These are phyloP conservation scores for Paramecium octaurelia DNA, from an alignment of 73 alveolate species.

Conservation along the genomic window DNA sequence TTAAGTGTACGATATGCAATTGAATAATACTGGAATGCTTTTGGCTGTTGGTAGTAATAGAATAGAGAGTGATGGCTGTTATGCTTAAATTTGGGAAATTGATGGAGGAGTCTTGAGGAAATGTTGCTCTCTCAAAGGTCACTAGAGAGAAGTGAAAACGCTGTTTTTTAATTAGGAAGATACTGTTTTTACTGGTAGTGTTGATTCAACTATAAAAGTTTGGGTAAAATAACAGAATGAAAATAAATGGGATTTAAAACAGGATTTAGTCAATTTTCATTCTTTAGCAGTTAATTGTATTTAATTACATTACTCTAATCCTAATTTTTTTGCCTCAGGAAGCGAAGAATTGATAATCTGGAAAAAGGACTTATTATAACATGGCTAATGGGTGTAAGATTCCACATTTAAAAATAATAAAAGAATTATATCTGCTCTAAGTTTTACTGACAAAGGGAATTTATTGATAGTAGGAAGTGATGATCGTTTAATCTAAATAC, in stretches of 20 bases:
- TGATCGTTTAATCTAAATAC: neutral
- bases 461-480: neutral
- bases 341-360: neutral
- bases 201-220: neutral
- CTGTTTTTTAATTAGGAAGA: neutral
- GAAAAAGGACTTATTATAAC: neutral
- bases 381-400: neutral
- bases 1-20: neutral
- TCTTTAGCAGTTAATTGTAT: neutral
- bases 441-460: neutral
- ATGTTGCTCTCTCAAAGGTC: neutral
- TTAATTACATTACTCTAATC: neutral
- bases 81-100: neutral
- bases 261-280: neutral
- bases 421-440: neutral
- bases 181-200: neutral
- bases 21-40: neutral
- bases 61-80: neutral
- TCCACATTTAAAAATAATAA: neutral
- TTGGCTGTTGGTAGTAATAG: neutral
- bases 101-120: neutral
- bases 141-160: neutral
- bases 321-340: neutral
- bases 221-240: neutral
- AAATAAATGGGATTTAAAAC: neutral